Evolutionary conservation across 257 asterid genomes (phyloP).

Genomic region (Capsicum rhomboideum): DNA sequence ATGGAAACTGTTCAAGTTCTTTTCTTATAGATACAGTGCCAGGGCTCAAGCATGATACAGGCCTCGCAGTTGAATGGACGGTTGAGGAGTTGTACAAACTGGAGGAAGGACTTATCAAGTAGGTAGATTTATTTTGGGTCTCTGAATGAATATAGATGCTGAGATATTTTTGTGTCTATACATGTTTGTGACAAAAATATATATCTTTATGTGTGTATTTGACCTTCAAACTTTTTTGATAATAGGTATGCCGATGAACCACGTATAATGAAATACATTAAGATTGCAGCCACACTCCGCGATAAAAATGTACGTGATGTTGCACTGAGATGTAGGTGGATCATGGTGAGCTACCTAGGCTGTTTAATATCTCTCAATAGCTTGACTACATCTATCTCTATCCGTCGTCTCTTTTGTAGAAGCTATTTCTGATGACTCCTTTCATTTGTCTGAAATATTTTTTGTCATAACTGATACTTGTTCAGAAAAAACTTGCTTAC

Average conservation of each 20-base stretch:
- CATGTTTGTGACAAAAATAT: not conserved
- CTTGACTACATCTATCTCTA: not conserved
- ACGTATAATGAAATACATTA: slow-evolving; percentile 59
- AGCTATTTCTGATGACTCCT: slow-evolving; percentile 1
- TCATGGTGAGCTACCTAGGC: slow-evolving; percentile 45
- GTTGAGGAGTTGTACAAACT: slow-evolving; percentile 62
- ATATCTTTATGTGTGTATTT: not conserved
- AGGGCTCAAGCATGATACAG: slow-evolving; percentile 73
- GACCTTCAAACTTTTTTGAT: not conserved
- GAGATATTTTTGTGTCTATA: not conserved
- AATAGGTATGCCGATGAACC: slow-evolving; percentile 62
- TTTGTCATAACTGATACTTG: not conserved
- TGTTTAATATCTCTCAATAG: slow-evolving; percentile 8
- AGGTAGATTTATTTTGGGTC: slow-evolving; percentile 45
- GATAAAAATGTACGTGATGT: slow-evolving; percentile 90
- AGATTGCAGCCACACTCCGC: slow-evolving; percentile 66
- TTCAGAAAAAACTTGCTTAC: slow-evolving; percentile 9
- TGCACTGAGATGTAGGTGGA: slow-evolving; percentile 94
- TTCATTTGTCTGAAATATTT: slow-evolving; percentile 5
- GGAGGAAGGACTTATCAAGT: slow-evolving; percentile 87
- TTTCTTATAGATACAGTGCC: slow-evolving; percentile 55
- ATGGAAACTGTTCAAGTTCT: slow-evolving; percentile 28
- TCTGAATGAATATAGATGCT: not conserved
- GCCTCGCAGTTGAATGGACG: slow-evolving; percentile 79
- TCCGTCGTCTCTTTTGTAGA: not conserved